These are phyloP conservation scores for Paspalum notatum DNA, from an alignment of 176 grass and related monocot species.

Conservation along the genomic window DNA sequence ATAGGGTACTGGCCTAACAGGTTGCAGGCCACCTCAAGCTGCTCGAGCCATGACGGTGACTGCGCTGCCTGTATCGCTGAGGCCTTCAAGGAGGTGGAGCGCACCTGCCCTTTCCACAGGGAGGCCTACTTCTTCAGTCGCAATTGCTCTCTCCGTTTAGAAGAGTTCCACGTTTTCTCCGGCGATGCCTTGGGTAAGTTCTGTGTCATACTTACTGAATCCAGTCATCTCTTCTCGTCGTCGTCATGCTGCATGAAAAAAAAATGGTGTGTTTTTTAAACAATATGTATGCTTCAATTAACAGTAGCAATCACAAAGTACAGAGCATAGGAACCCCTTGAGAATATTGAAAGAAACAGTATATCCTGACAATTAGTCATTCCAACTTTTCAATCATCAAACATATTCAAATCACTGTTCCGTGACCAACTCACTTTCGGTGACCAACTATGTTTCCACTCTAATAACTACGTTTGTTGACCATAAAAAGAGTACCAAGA, in stretches of 20 bases:
- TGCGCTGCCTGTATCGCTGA: constrained; percentile 25
- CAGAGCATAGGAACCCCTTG: neutral
- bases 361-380: neutral
- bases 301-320: neutral
- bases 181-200: neutral
- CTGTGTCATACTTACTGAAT: neutral
- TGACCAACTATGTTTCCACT: too few relatives aligned
- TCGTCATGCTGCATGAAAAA: neutral
- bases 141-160: constrained; percentile 1
- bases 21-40: neutral
- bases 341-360: neutral
- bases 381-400: neutral
- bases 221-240: neutral
- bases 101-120: neutral
- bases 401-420: neutral
- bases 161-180: neutral
- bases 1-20: constrained; percentile 24
- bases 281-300: too few relatives aligned
- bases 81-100: constrained; percentile 28
- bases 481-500: too few relatives aligned
- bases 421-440: too few relatives aligned
- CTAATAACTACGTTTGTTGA: too few relatives aligned
- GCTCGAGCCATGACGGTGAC: neutral
- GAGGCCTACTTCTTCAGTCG: neutral
- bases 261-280: too few relatives aligned